Conservation (phyloP, 1,284 basidiomycete species). For the Cutaneotrichosporon daszewskae region DNA sequence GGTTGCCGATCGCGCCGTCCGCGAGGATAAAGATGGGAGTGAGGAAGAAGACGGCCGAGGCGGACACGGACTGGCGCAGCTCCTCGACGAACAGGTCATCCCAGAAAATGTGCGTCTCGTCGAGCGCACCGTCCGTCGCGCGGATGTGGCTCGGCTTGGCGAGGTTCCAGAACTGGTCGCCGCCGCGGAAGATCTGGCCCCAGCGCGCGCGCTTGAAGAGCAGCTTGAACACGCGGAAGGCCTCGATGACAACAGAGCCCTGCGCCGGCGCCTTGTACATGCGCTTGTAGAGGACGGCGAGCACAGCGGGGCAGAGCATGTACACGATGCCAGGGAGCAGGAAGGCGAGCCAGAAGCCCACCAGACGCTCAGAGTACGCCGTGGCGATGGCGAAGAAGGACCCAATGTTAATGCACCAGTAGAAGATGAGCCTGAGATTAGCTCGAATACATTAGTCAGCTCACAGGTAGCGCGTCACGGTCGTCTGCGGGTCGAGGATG, state of each 20-base stretch:
- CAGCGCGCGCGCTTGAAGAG: slow-evolving; percentile 26
- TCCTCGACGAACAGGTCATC: slow-evolving; percentile 52
- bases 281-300: slow-evolving; percentile 17
- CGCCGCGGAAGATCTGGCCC: slow-evolving; percentile 25
- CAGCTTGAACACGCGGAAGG: slow-evolving; percentile 31
- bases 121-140: slow-evolving; percentile 31
- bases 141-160: slow-evolving; percentile 47
- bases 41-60: slow-evolving; percentile 50
- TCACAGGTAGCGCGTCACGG: slow-evolving; percentile 40
- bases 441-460: no score
- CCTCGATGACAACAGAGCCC: slow-evolving; percentile 49
- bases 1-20: slow-evolving; percentile 34
- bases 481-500: slow-evolving; percentile 44
- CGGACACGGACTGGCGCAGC: slow-evolving; percentile 47
- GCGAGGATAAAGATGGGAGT: slow-evolving; percentile 51
- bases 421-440: no score
- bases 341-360: slow-evolving; percentile 50
- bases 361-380: slow-evolving; percentile 39
- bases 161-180: slow-evolving; percentile 48
- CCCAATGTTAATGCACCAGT: slow-evolving; percentile 46
- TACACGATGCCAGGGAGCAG: slow-evolving; percentile 51
- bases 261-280: slow-evolving; percentile 46
- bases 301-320: slow-evolving; percentile 47
- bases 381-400: slow-evolving; percentile 43
- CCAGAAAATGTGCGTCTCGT: slow-evolving; percentile 48